These are phyloP conservation scores for Neonectria punicea DNA, from an alignment of 2,329 filamentous ascomycete species.

Conservation along the genomic window DNA sequence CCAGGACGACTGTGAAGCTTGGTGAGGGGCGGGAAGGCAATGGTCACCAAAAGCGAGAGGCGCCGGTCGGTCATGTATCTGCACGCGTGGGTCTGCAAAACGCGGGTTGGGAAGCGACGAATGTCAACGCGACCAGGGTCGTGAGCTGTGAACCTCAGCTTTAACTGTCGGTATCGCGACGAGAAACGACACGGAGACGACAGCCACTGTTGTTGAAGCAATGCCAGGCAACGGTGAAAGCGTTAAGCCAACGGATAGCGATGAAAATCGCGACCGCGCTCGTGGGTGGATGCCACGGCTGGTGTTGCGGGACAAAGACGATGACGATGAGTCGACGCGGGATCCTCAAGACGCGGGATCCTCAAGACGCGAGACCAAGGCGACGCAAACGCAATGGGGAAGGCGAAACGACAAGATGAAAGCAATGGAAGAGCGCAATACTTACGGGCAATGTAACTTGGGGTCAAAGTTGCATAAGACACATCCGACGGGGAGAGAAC, in stretches of 20 bases:
- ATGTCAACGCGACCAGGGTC: conserved; percentile 43
- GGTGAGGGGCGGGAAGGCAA: conserved; percentile 26
- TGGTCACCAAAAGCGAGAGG: conserved; percentile 12
- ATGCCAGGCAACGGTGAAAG: conserved; percentile 8
- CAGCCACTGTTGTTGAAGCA: conserved; percentile 13
- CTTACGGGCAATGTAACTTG: conserved; percentile 50
- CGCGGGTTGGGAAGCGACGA: conserved; percentile 27
- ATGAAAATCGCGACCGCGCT: conserved; percentile 17
- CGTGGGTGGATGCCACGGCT: conserved; percentile 19
- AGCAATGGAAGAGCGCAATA: conserved; percentile 38
- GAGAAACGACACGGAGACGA: conserved; percentile 15
- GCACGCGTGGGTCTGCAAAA: conserved; percentile 40
- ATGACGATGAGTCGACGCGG: conserved; percentile 30
- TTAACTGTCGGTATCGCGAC: conserved; percentile 28
- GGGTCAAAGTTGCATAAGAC: conserved; percentile 41
- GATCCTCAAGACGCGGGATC: conserved; percentile 30
- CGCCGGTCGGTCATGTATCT: conserved; percentile 33
- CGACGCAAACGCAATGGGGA: conserved; percentile 26
- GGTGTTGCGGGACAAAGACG: conserved; percentile 20
- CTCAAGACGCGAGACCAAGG: conserved; percentile 33
- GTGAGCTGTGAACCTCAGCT: conserved; percentile 25
- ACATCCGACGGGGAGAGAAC: conserved; percentile 37
- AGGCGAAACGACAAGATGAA: conserved; percentile 28
- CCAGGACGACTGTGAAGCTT: conserved; percentile 22
- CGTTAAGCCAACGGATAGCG: conserved; percentile 9